Conservation (phyloP, 805 yeast genomes). For the Yarrowia keelungensis region DNA sequence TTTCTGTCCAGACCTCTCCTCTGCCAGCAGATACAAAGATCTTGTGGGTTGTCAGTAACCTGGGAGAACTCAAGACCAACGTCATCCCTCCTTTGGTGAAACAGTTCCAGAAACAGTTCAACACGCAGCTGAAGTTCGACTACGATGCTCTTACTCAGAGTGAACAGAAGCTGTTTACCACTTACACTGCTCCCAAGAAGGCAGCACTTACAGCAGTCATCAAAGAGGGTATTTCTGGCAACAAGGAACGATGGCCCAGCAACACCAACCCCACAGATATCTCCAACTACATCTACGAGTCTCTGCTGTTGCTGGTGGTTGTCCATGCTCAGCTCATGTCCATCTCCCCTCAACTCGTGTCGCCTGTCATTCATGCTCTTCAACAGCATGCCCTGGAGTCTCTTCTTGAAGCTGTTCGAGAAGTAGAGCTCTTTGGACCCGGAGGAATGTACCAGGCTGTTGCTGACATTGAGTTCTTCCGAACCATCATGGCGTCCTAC, state of each 20-base stretch:
- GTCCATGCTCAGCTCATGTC: conserved; percentile 60
- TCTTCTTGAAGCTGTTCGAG: conserved; percentile 54
- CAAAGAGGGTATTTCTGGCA: conserved; percentile 51
- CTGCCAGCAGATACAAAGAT: conserved; percentile 56
- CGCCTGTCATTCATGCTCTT: conserved; percentile 56
- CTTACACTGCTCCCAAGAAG: conserved; percentile 60
- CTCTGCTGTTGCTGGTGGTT: conserved; percentile 57
- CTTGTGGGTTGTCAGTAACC: conserved; percentile 61
- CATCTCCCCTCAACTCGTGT: conserved; percentile 57
- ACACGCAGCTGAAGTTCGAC: conserved; percentile 55
- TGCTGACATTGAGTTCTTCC: conserved; percentile 62
- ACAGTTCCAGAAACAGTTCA: conserved; percentile 55
- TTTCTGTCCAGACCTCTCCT: conserved; percentile 25
- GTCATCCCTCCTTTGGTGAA: conserved; percentile 59
- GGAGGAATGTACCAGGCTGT: conserved; percentile 60
- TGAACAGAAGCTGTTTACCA: conserved; percentile 62
- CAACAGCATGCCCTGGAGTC: conserved; percentile 53
- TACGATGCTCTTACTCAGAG: conserved; percentile 56
- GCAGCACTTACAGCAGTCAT: conserved; percentile 52
- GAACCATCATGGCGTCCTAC: conserved; percentile 48
- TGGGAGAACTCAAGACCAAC: conserved; percentile 56
- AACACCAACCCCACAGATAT: conserved; percentile 46
- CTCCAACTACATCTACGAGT: conserved; percentile 57
- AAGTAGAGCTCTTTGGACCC: conserved; percentile 55
- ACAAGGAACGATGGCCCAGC: conserved; percentile 55